phyloP scores from a whole-genome alignment of 2,329 filamentous ascomycete species.

The Dichotomopilus funicola region DNA sequence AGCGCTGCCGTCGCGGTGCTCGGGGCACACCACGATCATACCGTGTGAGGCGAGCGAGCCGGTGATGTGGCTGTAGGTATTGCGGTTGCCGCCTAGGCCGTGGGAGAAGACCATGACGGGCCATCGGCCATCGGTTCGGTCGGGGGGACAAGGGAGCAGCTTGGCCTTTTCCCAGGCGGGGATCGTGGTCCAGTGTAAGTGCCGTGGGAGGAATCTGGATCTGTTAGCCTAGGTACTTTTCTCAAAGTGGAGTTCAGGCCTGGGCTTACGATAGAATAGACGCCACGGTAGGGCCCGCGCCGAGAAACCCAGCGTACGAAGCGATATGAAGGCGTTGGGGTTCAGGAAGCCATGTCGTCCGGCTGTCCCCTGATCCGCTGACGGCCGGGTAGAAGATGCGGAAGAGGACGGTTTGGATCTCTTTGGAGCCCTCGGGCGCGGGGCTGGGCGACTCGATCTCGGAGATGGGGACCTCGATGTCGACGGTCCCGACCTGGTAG shows the following conservation, averaged over 20 bases:
- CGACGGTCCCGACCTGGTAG: constrained; percentile 71
- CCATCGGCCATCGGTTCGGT: constrained; percentile 48
- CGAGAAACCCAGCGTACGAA: constrained; percentile 71
- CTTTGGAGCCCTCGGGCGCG: constrained; percentile 45
- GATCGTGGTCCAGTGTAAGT: constrained; percentile 67
- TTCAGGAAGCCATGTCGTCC: constrained; percentile 68
- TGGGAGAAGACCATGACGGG: constrained; percentile 83
- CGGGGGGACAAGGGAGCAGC: constrained; percentile 45
- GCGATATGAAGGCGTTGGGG: constrained; percentile 69
- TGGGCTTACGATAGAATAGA: constrained; percentile 52
- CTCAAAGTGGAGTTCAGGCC: constrained; percentile 25
- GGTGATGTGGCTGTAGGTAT: constrained; percentile 77
- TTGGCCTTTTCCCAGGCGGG: constrained; percentile 66
- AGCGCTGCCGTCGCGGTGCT: constrained; percentile 76
- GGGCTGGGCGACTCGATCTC: constrained; percentile 50
- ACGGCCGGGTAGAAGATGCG: constrained; percentile 74
- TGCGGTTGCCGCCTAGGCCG: constrained; percentile 72
- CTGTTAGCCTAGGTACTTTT: not conserved
- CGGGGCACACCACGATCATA: constrained; percentile 71
- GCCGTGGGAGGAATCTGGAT: constrained; percentile 55
- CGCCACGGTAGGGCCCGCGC: constrained; percentile 52
- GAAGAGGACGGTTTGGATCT: constrained; percentile 69
- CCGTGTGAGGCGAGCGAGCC: constrained; percentile 76
- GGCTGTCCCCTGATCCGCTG: constrained; percentile 45
- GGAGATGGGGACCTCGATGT: constrained; percentile 69